Conservation (phyloP, 176 grass and related monocot species). For the Themeda triandra region DNA sequence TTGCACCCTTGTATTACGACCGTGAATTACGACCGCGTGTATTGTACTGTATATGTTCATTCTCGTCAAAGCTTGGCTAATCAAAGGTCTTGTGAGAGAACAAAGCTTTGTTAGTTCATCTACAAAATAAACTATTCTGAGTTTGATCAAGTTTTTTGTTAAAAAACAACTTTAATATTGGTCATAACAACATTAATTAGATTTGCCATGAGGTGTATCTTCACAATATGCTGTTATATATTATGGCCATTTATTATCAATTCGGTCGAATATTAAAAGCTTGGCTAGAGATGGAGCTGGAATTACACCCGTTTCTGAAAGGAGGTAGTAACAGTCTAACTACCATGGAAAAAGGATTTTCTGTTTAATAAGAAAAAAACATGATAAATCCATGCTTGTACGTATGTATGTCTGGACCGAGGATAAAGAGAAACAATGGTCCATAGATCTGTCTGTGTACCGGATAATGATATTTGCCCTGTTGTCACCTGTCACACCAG, state of each 20-base stretch:
- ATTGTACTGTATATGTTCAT: background rate
- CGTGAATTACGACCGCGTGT: no score
- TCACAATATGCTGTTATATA: no score
- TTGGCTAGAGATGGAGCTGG: no score
- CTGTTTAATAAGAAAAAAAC: background rate
- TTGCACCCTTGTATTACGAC: background rate
- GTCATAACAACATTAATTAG: no score
- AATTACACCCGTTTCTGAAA: no score
- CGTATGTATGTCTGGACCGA: background rate
- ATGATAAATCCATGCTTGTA: background rate
- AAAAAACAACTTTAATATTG: no score
- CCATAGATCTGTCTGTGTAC: background rate
- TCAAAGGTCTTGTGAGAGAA: no score
- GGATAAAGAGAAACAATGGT: background rate
- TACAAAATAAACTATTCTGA: background rate
- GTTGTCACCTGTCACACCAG: background rate
- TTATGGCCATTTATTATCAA: no score
- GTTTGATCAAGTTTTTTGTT: no score
- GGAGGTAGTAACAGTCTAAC: background rate
- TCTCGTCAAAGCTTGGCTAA: background rate
- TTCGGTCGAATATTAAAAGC: no score
- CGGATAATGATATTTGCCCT: background rate
- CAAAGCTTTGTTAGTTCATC: no score
- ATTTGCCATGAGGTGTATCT: no score
- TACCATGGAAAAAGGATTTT: background rate